phyloP scores from a whole-genome alignment of 2,329 filamentous ascomycete species.

The Xylariaceae sp. region DNA sequence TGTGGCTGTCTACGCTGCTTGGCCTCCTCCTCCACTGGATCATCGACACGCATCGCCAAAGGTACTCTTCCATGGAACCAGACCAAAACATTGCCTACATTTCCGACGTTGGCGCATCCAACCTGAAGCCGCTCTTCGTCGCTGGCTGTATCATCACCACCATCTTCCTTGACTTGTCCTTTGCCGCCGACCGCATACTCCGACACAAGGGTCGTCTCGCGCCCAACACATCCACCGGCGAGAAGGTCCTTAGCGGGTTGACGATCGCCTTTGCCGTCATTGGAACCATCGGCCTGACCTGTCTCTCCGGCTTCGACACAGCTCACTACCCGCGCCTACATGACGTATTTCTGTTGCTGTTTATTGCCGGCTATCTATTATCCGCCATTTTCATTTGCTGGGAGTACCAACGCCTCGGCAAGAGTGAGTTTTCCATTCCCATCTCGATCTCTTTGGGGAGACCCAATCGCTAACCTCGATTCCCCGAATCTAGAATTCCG shows the following conservation, averaged over 20 bases:
- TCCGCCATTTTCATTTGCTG: slow-evolving; percentile 84
- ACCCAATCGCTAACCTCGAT: slow-evolving; percentile 1
- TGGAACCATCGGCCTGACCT: slow-evolving; percentile 76
- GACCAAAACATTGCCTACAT: slow-evolving; percentile 66
- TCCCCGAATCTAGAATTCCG: slow-evolving; percentile 54
- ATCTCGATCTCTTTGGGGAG: not conserved
- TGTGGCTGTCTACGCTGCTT: slow-evolving; percentile 65
- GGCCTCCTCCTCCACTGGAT: slow-evolving; percentile 69
- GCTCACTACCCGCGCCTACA: slow-evolving; percentile 63
- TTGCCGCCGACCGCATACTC: slow-evolving; percentile 78
- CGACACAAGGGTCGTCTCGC: slow-evolving; percentile 76
- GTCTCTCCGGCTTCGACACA: slow-evolving; percentile 84
- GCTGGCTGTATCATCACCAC: slow-evolving; percentile 67
- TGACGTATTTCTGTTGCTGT: slow-evolving; percentile 72
- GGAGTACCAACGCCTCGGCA: slow-evolving; percentile 83
- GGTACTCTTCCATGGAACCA: slow-evolving; percentile 57
- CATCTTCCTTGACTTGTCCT: slow-evolving; percentile 74
- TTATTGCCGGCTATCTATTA: slow-evolving; percentile 81
- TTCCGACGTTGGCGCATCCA: slow-evolving; percentile 57
- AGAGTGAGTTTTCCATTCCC: slow-evolving; percentile 44
- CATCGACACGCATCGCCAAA: slow-evolving; percentile 45
- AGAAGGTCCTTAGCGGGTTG: slow-evolving; percentile 59
- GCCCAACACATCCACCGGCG: slow-evolving; percentile 60
- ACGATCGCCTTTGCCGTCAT: slow-evolving; percentile 65
- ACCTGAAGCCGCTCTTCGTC: slow-evolving; percentile 75